Conservation (phyloP, 1,139 yeast species). For the Spathaspora sp. region DNA sequence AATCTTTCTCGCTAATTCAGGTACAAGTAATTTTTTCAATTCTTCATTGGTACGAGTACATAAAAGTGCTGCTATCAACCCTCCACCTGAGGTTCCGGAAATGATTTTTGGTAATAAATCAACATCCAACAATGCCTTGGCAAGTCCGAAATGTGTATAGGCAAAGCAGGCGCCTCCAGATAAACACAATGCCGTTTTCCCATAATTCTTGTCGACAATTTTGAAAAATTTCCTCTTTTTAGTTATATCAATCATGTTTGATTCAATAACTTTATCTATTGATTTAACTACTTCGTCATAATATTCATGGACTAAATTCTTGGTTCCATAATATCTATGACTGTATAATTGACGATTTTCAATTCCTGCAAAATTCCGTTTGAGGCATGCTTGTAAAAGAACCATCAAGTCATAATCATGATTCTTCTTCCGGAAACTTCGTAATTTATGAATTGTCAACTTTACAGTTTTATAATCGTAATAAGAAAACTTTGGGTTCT, state of each 20-base stretch:
- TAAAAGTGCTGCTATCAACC: constrained; percentile 72
- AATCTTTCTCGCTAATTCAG: constrained; percentile 62
- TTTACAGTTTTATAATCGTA: constrained; percentile 66
- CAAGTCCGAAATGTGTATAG: constrained; percentile 74
- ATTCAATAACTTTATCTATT: constrained; percentile 43
- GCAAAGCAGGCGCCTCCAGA: constrained; percentile 84
- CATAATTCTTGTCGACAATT: constrained; percentile 62
- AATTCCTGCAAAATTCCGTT: constrained; percentile 75
- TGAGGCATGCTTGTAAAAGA: constrained; percentile 65
- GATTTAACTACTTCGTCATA: constrained; percentile 52
- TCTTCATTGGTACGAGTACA: constrained; percentile 73
- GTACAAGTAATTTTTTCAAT: constrained; percentile 53
- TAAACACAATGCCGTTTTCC: constrained; percentile 69
- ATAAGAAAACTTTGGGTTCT: constrained; percentile 60
- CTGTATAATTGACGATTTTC: constrained; percentile 73
- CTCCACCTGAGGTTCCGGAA: constrained; percentile 84
- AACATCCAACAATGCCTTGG: constrained; percentile 67
- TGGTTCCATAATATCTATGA: constrained; percentile 76
- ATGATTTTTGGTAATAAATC: constrained; percentile 67
- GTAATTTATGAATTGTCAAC: constrained; percentile 48
- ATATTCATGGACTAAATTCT: constrained; percentile 56
- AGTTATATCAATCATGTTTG: constrained; percentile 34
- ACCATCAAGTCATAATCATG: constrained; percentile 50
- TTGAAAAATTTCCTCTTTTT: constrained; percentile 57
- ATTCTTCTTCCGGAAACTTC: constrained; percentile 29